These are phyloP conservation scores for Xylariales sp. DNA, from an alignment of 2,329 filamentous ascomycete species.

Conservation along the genomic window DNA sequence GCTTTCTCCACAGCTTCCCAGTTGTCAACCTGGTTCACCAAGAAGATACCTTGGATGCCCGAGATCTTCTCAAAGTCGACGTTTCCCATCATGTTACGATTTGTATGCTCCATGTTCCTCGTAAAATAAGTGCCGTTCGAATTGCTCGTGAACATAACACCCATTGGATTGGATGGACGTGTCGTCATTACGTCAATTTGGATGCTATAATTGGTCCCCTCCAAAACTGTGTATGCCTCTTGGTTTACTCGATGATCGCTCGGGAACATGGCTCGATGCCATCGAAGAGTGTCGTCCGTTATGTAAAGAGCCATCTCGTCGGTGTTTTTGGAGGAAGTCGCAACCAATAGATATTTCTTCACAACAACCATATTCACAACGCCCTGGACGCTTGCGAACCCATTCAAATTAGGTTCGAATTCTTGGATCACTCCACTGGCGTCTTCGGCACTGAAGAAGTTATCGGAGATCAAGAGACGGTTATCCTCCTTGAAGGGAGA, in stretches of 20 bases:
- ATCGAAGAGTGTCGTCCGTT: constrained; percentile 74
- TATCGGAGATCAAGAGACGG: constrained; percentile 74
- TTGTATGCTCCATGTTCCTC: constrained; percentile 86
- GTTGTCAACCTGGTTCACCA: constrained; percentile 88
- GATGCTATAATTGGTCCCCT: constrained; percentile 96
- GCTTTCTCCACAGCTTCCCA: constrained; percentile 64
- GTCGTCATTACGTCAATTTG: constrained; percentile 87
- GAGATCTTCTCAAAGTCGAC: constrained; percentile 96
- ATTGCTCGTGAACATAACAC: constrained; percentile 89
- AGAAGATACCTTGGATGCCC: constrained; percentile 85
- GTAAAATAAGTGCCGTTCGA: constrained; percentile 97
- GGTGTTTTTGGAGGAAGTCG: constrained; percentile 72
- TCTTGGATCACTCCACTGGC: constrained; percentile 47
- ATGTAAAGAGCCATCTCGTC: constrained; percentile 91
- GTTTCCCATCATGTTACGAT: constrained; percentile 68
- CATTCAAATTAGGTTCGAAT: constrained; percentile 74
- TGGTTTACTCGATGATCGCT: constrained; percentile 75
- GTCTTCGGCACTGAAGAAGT: constrained; percentile 63
- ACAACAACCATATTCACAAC: constrained; percentile 78
- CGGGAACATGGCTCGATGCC: constrained; percentile 90
- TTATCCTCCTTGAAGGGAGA: constrained; percentile 70
- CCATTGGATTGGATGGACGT: constrained; percentile 65
- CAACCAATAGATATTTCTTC: constrained; percentile 82
- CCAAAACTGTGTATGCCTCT: constrained; percentile 87
- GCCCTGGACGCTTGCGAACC: constrained; percentile 69